Base-by-base conservation (phyloP, 2,329 filamentous ascomycete species). In the Diaporthe vexans region DNA sequence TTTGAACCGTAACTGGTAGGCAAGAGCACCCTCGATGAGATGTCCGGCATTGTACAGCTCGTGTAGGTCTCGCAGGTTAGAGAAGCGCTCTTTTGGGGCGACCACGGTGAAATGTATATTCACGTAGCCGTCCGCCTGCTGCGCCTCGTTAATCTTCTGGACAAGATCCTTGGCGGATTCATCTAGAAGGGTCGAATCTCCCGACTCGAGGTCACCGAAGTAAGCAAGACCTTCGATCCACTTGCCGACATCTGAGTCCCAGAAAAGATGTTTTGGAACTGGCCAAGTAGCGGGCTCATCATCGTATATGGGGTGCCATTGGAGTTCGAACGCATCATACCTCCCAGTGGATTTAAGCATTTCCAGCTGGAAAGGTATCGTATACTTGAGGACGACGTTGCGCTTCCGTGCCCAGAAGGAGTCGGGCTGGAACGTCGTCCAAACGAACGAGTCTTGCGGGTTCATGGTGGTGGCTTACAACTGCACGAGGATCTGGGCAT, bases 181-280 rank as follows among this genome's bases (percentile, higher is more conserved):
- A 71, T 88, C 85, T 69, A 91, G 81, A 59, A 86, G 83, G 0
- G 81, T 78, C 72, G 88, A 83, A n/a, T 85, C 80, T 19, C 84
- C 77, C 46, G 83, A 80, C 56, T 78, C 79, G 7, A 89, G 81
- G 76, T 72, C 70, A 4, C 29, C 43, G 54, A 90, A 86, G 76
- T 91, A 91, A 75, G 88, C 91, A 4, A 89, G 89, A 0, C 87
- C 89, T 80, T 92, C 90, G 65, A 91, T 89, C 88, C 89, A 91
- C 80, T 92, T 92, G 9, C 86, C 89, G n/a, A 89, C 78, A 57
- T 82, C 82, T 74, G 83, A 85, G 77, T 92, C 90, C 89, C 90
- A 91, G 77, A 91, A 91, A 0, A 90, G 73, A 63, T 73, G 70
- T 46, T 75, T 75, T 13, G 73, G 73, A 3, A 75, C 73, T 7